phyloP scores from a whole-genome alignment of 805 yeast genomes.

The Cyberlindnera samutprakarnensis region DNA sequence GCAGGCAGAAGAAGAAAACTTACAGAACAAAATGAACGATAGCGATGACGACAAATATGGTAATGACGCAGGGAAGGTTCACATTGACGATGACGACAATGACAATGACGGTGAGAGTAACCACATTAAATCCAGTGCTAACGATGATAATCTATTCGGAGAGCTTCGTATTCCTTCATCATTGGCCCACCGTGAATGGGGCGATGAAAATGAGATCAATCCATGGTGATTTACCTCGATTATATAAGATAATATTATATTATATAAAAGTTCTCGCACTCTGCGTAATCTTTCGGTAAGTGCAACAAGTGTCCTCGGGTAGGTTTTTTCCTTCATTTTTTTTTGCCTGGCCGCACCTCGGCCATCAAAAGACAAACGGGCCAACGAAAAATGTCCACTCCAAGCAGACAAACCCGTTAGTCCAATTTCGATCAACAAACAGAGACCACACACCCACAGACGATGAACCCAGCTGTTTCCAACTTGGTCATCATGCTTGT shows the following conservation, averaged over 20 bases:
- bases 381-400: too few species aligned
- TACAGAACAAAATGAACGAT: conserved; percentile 1
- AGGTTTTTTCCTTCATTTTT: too few species aligned
- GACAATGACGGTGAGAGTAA: conserved; percentile 8
- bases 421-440: too few species aligned
- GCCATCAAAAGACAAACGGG: too few species aligned
- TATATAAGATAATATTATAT: too few species aligned
- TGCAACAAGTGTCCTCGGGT: too few species aligned
- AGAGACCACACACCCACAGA: conserved; percentile 1
- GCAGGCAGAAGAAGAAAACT: conserved; percentile 11
- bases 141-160: conserved; percentile 43
- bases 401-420: too few species aligned
- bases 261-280: too few species aligned
- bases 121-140: too few species aligned
- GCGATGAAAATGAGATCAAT: conserved; percentile 46
- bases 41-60: conserved; percentile 9
- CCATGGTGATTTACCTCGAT: conserved; percentile 66
- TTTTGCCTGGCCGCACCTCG: too few species aligned
- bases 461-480: conserved; percentile 82
- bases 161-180: conserved; percentile 41
- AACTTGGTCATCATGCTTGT: conserved; percentile 86
- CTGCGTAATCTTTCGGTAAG: too few species aligned
- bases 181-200: conserved; percentile 45
- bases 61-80: conserved; percentile 3
- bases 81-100: conserved; percentile 9